phyloP scores from a whole-genome alignment of 192 early-diverging fungal genomes.

The Entomortierella chlamydospora region DNA sequence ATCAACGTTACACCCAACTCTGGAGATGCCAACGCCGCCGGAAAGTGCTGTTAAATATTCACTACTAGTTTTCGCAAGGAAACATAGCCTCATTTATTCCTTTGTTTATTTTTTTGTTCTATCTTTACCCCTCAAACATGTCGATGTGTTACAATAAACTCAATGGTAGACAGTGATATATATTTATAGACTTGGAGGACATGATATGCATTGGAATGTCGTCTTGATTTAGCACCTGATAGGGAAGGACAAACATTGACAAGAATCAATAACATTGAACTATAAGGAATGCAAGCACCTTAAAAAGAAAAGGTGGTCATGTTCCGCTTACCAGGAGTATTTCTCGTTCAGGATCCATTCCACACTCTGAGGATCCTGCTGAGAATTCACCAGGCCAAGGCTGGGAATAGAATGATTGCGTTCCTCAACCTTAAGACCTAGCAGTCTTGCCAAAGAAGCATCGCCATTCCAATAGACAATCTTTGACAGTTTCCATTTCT shows the following conservation, averaged over 20 bases:
- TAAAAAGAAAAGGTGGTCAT: background rate
- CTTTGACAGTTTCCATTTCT: constrained; percentile 35
- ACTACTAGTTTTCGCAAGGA: background rate
- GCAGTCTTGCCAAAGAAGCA: constrained; percentile 7
- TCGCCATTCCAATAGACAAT: constrained; percentile 36
- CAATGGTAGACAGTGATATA: background rate
- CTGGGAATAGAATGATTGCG: constrained; percentile 30
- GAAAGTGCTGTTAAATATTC: constrained; percentile 74
- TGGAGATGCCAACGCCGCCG: constrained; percentile 68
- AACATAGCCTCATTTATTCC: background rate
- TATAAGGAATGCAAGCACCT: too few species aligned
- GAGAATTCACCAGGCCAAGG: constrained; percentile 26
- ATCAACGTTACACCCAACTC: constrained; percentile 73
- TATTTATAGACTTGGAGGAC: background rate
- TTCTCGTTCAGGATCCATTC: constrained; percentile 47
- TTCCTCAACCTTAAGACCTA: constrained; percentile 22
- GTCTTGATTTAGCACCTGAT: background rate
- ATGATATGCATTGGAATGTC: background rate
- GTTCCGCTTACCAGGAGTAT: constrained; percentile 28
- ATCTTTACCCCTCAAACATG: background rate
- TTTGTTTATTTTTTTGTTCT: background rate
- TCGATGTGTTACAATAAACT: background rate
- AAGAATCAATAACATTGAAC: background rate
- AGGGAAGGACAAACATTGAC: background rate
- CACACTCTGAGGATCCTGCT: background rate